Evolutionary conservation across 1,284 basidiomycete genomes (phyloP).

Genomic region (Sanguinoderma infundibulare): DNA sequence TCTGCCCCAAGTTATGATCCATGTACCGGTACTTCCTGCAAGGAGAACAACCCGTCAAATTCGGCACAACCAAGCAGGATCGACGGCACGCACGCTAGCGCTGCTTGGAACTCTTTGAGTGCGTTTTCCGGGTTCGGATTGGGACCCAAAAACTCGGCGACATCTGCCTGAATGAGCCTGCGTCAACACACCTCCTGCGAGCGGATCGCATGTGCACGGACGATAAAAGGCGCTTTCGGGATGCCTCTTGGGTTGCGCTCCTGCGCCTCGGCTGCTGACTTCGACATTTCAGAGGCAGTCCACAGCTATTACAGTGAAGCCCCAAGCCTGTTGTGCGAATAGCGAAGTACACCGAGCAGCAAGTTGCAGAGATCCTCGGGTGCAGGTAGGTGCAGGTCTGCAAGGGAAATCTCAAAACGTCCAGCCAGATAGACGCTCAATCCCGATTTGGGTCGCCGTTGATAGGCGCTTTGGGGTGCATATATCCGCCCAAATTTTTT

Average conservation of each 20-base stretch:
- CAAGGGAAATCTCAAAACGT: background rate
- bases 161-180: conserved; percentile 64
- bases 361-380: too few relatives aligned
- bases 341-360: background rate
- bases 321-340: background rate
- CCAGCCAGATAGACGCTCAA: conserved; percentile 7
- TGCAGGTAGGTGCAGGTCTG: background rate
- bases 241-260: conserved; percentile 91
- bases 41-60: conserved; percentile 8
- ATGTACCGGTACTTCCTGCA: conserved; percentile 97
- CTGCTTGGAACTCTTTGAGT: conserved; percentile 89
- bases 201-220: conserved; percentile 46
- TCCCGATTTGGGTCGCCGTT: background rate
- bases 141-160: conserved; percentile 85
- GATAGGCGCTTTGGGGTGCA: conserved; percentile 2
- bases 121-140: conserved; percentile 82
- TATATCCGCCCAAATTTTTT: conserved; percentile 18
- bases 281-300: conserved; percentile 22
- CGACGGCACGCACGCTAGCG: conserved; percentile 74
- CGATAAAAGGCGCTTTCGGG: conserved; percentile 94
- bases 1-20: conserved; percentile 87
- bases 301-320: background rate
- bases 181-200: conserved; percentile 7
- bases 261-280: conserved; percentile 30
- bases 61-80: conserved; percentile 10